phyloP scores from a whole-genome alignment of 768 basidiomycete species.

The Hygrocybe coccinea region DNA sequence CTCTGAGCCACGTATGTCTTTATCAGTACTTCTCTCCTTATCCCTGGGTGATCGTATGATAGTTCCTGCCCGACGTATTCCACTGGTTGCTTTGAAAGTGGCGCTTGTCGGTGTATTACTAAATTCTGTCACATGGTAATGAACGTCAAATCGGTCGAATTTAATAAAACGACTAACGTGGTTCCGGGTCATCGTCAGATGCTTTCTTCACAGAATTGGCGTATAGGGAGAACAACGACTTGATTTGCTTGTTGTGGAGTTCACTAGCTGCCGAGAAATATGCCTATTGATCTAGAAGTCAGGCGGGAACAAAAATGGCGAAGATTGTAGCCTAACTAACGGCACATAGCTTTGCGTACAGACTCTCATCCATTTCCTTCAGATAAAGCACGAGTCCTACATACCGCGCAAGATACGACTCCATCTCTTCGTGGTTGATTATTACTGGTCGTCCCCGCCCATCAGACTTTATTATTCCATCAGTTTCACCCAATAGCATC shows the following conservation, averaged over 20 bases:
- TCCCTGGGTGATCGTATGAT: constrained; percentile 73
- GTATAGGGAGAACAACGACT: constrained; percentile 58
- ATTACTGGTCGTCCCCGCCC: constrained; percentile 45
- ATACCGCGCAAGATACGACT: constrained; percentile 82
- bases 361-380: constrained; percentile 90
- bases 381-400: constrained; percentile 86
- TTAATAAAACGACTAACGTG: constrained; percentile 41
- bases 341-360: constrained; percentile 86
- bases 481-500: constrained; percentile 58
- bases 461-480: constrained; percentile 47
- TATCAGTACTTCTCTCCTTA: constrained; percentile 52
- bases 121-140: constrained; percentile 38
- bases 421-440: constrained; percentile 65
- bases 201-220: constrained; percentile 58
- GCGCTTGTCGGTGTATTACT: constrained; percentile 35
- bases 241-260: constrained; percentile 78
- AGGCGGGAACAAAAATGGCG: constrained; percentile 1
- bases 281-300: constrained; percentile 75
- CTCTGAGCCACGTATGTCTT: constrained; percentile 66
- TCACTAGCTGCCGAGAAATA: constrained; percentile 87
- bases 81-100: constrained; percentile 46
- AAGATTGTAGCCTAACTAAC: constrained; percentile 40
- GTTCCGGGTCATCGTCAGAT: constrained; percentile 68
- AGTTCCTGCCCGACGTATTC: constrained; percentile 79
- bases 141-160: background rate